These are phyloP conservation scores for Camellia granthamiana DNA, from an alignment of 148 eudicot genomes.

Conservation along the genomic window DNA sequence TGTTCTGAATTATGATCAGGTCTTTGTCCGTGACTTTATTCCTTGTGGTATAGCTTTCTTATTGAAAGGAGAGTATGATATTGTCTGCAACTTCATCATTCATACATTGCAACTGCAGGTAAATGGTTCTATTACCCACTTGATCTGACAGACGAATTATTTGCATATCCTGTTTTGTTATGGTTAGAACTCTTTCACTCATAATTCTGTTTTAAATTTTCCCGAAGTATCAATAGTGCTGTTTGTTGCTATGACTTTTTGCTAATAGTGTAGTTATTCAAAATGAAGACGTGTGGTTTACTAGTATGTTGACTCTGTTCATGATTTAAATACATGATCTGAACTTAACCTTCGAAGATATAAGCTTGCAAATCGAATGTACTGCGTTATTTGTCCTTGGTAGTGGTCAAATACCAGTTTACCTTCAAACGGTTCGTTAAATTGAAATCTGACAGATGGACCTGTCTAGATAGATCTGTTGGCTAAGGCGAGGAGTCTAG, in stretches of 20 bases:
- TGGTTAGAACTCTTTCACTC: neutral
- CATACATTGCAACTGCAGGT: constrained; percentile 60
- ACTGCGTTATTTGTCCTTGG: neutral
- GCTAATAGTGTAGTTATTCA: neutral
- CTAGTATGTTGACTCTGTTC: neutral
- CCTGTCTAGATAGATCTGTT: no score
- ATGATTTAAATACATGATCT: neutral
- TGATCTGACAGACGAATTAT: neutral
- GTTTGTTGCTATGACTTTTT: neutral
- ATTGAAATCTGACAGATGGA: neutral
- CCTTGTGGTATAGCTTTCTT: constrained; percentile 53
- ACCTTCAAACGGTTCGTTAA: neutral
- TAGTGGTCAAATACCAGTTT: neutral
- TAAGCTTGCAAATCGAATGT: neutral
- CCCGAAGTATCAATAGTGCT: neutral
- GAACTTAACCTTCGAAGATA: neutral
- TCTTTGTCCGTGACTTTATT: constrained; percentile 49
- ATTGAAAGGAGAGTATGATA: constrained; percentile 53
- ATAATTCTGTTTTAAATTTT: no score
- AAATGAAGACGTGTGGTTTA: neutral
- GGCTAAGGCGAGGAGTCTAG: no score
- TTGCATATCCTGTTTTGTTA: neutral
- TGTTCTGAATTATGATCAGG: no score
- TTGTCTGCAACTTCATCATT: constrained; percentile 52
- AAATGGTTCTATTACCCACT: neutral